Conservation (phyloP, 2,329 filamentous ascomycete species). For the Apiospora sp. region DNA sequence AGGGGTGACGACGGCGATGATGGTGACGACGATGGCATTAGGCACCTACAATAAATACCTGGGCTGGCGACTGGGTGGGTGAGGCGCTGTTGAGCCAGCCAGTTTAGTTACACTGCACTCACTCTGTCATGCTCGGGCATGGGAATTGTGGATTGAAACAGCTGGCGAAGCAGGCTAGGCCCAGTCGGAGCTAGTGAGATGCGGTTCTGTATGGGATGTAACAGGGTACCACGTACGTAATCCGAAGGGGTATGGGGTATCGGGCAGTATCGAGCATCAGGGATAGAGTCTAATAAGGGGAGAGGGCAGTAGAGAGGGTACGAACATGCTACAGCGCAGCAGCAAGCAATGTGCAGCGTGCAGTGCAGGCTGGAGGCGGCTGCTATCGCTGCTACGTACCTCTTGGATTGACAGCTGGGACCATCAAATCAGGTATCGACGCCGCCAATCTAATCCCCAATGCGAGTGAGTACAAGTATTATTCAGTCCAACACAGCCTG, state of each 20-base stretch:
- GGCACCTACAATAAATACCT: background rate
- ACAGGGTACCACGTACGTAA: slow-evolving; percentile 10
- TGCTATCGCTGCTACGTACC: background rate
- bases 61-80: background rate
- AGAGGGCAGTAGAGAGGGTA: background rate
- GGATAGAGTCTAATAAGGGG: slow-evolving; percentile 4
- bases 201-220: slow-evolving; percentile 2
- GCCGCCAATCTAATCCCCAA: background rate
- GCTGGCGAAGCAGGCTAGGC: slow-evolving; percentile 11
- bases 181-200: background rate
- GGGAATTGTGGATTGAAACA: slow-evolving; percentile 17
- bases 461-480: background rate
- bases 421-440: slow-evolving; percentile 20
- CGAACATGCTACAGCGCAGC: background rate
- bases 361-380: background rate
- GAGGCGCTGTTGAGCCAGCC: background rate
- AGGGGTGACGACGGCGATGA: background rate
- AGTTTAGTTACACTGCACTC: background rate
- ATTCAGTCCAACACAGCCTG: background rate
- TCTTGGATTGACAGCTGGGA: background rate
- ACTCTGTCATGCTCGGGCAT: slow-evolving; percentile 9
- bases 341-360: background rate
- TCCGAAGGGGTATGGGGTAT: slow-evolving; percentile 12
- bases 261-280: slow-evolving; percentile 11
- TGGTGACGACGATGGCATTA: slow-evolving; percentile 2